These are phyloP conservation scores for Penicillium corylophilum DNA, from an alignment of 2,329 filamentous ascomycete species.

Conservation along the genomic window DNA sequence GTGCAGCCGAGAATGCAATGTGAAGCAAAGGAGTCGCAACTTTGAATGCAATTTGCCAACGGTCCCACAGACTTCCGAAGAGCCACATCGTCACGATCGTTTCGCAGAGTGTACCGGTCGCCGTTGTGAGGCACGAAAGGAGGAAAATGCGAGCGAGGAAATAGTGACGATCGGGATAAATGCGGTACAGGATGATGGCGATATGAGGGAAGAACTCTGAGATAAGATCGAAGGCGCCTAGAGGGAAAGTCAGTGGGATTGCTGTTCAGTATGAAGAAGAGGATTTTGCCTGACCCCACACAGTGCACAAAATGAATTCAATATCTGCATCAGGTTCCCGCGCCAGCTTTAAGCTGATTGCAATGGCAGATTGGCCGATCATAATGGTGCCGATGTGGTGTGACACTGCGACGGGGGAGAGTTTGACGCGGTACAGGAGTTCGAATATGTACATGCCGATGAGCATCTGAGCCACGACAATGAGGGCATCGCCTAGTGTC, in stretches of 20 bases:
- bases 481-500: slow-evolving; percentile 44
- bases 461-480: slow-evolving; percentile 43
- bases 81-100: slow-evolving; percentile 47
- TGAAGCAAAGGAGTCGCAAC: slow-evolving; percentile 46
- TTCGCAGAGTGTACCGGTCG: slow-evolving; percentile 41
- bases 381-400: slow-evolving; percentile 45
- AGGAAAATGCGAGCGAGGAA: slow-evolving; percentile 43
- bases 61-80: slow-evolving; percentile 44
- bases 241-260: too few species aligned
- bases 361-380: slow-evolving; percentile 46
- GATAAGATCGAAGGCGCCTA: slow-evolving; percentile 50
- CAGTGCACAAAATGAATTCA: slow-evolving; percentile 39
- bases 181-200: slow-evolving; percentile 48
- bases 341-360: slow-evolving; percentile 32
- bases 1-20: slow-evolving; percentile 42
- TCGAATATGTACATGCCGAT: slow-evolving; percentile 51
- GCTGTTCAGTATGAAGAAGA: too few species aligned
- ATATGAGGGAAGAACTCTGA: slow-evolving; percentile 50
- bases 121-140: slow-evolving; percentile 37
- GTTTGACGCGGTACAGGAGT: slow-evolving; percentile 42
- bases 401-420: slow-evolving; percentile 43
- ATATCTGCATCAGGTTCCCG: slow-evolving; percentile 34
- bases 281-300: slow-evolving; percentile 37
- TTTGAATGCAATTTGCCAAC: slow-evolving; percentile 47
- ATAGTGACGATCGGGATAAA: slow-evolving; percentile 38